These are phyloP conservation scores for Sclerospora graminicola DNA, from an alignment of 352 stramenopile species.

Conservation along the genomic window DNA sequence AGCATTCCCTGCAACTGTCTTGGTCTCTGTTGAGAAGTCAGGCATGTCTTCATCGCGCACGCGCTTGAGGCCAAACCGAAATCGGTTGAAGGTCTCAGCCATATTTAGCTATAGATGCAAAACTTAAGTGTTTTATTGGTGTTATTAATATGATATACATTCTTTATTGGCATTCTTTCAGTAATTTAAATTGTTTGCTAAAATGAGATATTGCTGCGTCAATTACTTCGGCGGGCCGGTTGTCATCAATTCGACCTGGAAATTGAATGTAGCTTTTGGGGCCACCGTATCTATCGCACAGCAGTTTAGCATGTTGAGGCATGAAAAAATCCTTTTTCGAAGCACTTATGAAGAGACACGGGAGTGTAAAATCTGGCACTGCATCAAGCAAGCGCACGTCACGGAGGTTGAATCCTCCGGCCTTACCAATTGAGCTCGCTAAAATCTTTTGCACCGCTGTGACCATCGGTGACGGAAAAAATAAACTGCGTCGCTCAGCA, in stretches of 20 bases:
- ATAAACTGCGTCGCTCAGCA: constrained; percentile 54
- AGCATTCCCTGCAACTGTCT: background rate
- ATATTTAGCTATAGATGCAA: constrained; percentile 2
- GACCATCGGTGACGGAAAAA: constrained; percentile 54
- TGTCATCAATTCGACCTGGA: constrained; percentile 47
- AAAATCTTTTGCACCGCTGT: constrained; percentile 59
- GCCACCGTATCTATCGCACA: constrained; percentile 50
- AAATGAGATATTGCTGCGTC: constrained; percentile 34
- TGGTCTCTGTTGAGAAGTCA: background rate
- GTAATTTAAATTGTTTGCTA: constrained; percentile 10
- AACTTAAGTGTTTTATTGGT: background rate
- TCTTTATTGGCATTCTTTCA: constrained; percentile 4
- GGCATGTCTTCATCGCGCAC: constrained; percentile 7
- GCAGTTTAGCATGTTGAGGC: constrained; percentile 36
- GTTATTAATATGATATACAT: too few species aligned
- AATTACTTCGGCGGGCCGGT: constrained; percentile 38
- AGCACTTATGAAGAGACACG: constrained; percentile 58
- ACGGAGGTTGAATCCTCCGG: constrained; percentile 39
- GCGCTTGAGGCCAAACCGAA: constrained; percentile 52
- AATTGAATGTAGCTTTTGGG: constrained; percentile 50
- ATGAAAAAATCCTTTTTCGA: constrained; percentile 70
- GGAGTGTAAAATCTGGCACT: constrained; percentile 26
- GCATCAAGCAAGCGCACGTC: constrained; percentile 45
- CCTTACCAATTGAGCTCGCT: constrained; percentile 51
- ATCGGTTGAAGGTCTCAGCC: constrained; percentile 39